These are phyloP conservation scores for Rehmannia glutinosa DNA, from an alignment of 257 asterid genomes.

Conservation along the genomic window DNA sequence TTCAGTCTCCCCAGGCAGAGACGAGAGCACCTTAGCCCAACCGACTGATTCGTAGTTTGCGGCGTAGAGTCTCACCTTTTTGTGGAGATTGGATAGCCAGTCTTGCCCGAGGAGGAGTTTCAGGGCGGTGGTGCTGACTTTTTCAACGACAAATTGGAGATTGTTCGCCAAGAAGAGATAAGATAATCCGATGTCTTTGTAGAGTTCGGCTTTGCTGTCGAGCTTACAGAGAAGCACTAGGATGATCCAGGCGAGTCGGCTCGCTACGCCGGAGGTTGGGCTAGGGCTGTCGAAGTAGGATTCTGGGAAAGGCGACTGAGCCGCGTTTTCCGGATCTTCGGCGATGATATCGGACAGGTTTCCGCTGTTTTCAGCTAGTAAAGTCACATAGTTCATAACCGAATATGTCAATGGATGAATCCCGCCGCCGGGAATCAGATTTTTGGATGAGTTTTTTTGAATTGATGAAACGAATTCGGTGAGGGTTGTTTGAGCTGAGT, in stretches of 20 bases:
- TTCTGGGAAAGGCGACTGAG: slow-evolving; percentile 43
- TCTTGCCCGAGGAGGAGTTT: slow-evolving; percentile 51
- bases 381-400: slow-evolving; percentile 38
- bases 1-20: slow-evolving; percentile 41
- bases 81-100: slow-evolving; percentile 48
- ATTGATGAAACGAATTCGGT: slow-evolving; percentile 47
- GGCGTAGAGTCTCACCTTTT: slow-evolving; percentile 51
- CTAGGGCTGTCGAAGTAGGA: slow-evolving; percentile 40
- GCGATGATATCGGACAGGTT: slow-evolving; percentile 40
- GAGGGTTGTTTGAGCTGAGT: slow-evolving; percentile 33
- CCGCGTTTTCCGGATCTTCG: slow-evolving; percentile 19
- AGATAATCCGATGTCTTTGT: slow-evolving; percentile 50
- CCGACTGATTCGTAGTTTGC: slow-evolving; percentile 49
- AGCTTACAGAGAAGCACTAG: slow-evolving; percentile 75
- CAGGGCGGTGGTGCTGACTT: slow-evolving; percentile 35
- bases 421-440: slow-evolving; percentile 46
- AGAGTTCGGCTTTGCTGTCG: slow-evolving; percentile 52
- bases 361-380: slow-evolving; percentile 47
- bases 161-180: slow-evolving; percentile 73
- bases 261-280: slow-evolving; percentile 36
- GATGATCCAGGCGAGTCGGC: slow-evolving; percentile 59
- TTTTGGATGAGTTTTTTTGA: slow-evolving; percentile 50
- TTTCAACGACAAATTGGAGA: slow-evolving; percentile 41
- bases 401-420: slow-evolving; percentile 55
- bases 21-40: slow-evolving; percentile 46